A percentile compares a stretch with the other conserved stretches of the same genome.
phyloP scores from a whole-genome alignment of 139 green algal genomes.

The Micromonas pusilla region DNA sequence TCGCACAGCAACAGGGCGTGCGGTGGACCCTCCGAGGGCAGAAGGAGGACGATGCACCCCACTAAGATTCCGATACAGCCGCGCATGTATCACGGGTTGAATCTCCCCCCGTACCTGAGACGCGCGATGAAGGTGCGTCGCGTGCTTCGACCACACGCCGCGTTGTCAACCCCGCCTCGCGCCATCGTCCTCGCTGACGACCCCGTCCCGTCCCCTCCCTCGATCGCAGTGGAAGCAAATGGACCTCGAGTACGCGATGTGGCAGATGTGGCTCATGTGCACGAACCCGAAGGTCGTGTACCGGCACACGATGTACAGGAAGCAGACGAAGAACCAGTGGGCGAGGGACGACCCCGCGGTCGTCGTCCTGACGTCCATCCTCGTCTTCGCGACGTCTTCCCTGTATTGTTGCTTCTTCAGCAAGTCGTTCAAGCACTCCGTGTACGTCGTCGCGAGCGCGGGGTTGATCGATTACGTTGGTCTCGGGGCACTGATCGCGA shows the following conservation, averaged over 20 bases:
- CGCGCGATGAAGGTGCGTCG: neutral
- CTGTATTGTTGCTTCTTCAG: slow-evolving; percentile 75
- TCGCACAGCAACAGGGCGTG: too few relatives aligned
- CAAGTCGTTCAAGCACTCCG: slow-evolving; percentile 14
- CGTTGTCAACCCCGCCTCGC: too few relatives aligned
- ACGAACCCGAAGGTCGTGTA: slow-evolving; percentile 83
- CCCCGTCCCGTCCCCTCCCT: neutral
- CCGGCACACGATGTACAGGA: slow-evolving; percentile 16
- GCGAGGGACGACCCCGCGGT: slow-evolving; percentile 93
- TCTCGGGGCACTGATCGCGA: slow-evolving; percentile 65
- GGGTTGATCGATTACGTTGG: slow-evolving; percentile 77
- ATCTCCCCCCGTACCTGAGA: neutral
- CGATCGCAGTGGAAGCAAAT: slow-evolving; percentile 31
- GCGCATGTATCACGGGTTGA: neutral
- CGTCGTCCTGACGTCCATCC: slow-evolving; percentile 64
- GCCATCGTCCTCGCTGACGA: too few relatives aligned
- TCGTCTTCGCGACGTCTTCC: slow-evolving; percentile 59
- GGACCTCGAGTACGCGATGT: slow-evolving; percentile 92
- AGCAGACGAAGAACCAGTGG: slow-evolving; percentile 96
- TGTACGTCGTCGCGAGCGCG: slow-evolving; percentile 28
- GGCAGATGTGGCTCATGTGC: slow-evolving; percentile 91
- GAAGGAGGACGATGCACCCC: too few relatives aligned
- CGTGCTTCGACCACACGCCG: too few relatives aligned
- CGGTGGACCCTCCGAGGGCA: too few relatives aligned
- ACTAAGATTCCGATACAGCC: too few relatives aligned